Evolutionary conservation across 1,284 basidiomycete species (phyloP).

Genomic region (Rhodotorula sp.): DNA sequence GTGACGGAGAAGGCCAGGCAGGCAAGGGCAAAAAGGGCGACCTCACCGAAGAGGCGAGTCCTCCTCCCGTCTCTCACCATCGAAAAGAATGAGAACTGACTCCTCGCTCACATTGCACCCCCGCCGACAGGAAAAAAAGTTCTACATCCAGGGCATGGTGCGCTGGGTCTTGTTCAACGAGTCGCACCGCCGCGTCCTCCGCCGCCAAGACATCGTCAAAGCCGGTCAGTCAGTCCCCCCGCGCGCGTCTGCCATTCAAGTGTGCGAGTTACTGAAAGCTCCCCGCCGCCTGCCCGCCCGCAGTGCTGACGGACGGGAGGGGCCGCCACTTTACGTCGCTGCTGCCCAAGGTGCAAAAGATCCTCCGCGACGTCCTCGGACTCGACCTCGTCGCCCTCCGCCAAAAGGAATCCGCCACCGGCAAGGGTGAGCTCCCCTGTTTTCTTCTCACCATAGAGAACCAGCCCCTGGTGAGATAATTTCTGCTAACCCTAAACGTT

Average conservation of each 20-base stretch:
- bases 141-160: slow-evolving; percentile 29
- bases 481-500: neutral
- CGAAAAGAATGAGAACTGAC: no score
- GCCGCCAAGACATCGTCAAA: slow-evolving; percentile 32
- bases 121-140: slow-evolving; percentile 29
- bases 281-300: neutral
- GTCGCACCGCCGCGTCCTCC: slow-evolving; percentile 18
- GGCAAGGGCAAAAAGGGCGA: slow-evolving; percentile 9
- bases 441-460: no score
- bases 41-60: slow-evolving; percentile 23
- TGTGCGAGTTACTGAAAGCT: neutral
- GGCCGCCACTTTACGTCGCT: slow-evolving; percentile 25
- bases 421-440: slow-evolving; percentile 25
- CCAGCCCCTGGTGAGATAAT: neutral
- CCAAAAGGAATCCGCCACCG: slow-evolving; percentile 20
- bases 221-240: slow-evolving; percentile 21
- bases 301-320: slow-evolving; percentile 32
- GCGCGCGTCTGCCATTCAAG: neutral
- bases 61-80: neutral
- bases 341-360: slow-evolving; percentile 30
- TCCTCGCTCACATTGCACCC: neutral
- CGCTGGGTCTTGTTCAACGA: slow-evolving; percentile 36
- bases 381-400: slow-evolving; percentile 36
- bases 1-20: neutral
- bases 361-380: slow-evolving; percentile 29